Base-by-base conservation (phyloP, 805 yeast genomes). In the Saccharomycopsis guyanensis region DNA sequence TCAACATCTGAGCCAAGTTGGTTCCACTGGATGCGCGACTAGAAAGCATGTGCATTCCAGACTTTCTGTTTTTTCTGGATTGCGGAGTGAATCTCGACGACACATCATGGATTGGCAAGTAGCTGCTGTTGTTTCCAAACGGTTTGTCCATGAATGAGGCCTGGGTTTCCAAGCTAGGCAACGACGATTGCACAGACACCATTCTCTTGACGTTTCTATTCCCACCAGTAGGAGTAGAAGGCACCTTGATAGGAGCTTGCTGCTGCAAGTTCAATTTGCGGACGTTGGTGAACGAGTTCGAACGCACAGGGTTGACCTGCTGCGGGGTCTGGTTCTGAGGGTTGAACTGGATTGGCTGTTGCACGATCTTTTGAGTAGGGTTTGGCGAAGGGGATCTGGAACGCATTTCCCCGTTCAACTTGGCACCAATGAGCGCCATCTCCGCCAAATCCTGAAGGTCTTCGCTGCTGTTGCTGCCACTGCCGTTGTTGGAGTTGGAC, bases 31-130 rank as follows among this genome's bases (percentile, higher is more conserved):
- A 24, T 8, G 40, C 45, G n/a, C 49, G 33, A 22, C 34, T 41
- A 8, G 44, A 27, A 13, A 42, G 39, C 44, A 50, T 45, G 22
- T 50, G 50, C 43, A 51, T 41, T 18, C 56, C 53, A 19, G 73
- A 68, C 50, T 66, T 69, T 51, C 76, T 62, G 48, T 68, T 68
- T 57, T 71, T 71, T 53, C 75, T 61, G 3, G 70, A 64, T n/a
- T 75, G 66, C 32, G 70, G 68, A 47, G 46, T 49, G 37, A 51
- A 48, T 29, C 52, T 37, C 3, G 46, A 13, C 6, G 49, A 39
- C 3, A 50, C 49, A 31, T 50, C 53, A 15, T 63, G 65, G 48
- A 65, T 65, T 16, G 57, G 62, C 40, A 63, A 55, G 39, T 49
- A 46, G 27, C 27, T 31, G 19, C 43, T 38, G 39, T 42, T 43